Evolutionary conservation across 202 grass and related monocot genomes (phyloP), one percentile per base, ranked within the genome.

Genomic region (Setaria viridis): DNA sequence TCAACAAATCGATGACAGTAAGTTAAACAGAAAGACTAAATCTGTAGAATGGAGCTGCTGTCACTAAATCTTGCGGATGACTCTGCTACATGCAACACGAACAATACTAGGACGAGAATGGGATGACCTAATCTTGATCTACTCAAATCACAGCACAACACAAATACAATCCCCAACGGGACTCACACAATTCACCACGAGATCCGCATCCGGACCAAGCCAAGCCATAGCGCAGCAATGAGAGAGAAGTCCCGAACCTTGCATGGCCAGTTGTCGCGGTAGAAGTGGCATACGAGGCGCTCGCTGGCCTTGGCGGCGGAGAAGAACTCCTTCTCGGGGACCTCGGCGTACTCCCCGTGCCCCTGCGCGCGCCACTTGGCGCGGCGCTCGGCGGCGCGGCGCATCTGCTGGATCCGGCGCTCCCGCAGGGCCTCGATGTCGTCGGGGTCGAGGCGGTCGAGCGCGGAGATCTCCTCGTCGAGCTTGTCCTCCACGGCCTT

Each of bases 301-400:
- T 94, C 92, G 82, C 92, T 94, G 42, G 92, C 94, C 77, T 97
- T 97, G 41, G 90, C 93, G 10, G 83, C 88, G 34, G 93, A 33
- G 84, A 99, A 99, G 76, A 99, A 99, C 17, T 99, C 96, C 82
- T 99, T 99, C 89, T 99, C 96, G 77, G 93, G 85, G 62, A 96
- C 70, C 14, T 99, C 96, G 6, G 85, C 2, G 85, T 96, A 99
- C 81, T 99, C 96, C 7, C 93, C 91, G 82, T 99, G 96, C 9
- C 93, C 93, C 63, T 82, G 87, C 9, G 93, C 88, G 81, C 90
- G 88, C 96, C 93, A 99, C 72, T 93, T 86, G 84, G 81, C 90
- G 35, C 91, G 89, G 77, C 84, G 86, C 85, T 99, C 93, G 17
- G 96, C 91, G 72, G 94, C 91, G 74, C 87, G 94, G 77, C 94